Percentiles rank a stretch among this genome's conserved stretches.
phyloP scores from a whole-genome alignment of 2,329 filamentous ascomycete species.

The Onygena corvina region DNA sequence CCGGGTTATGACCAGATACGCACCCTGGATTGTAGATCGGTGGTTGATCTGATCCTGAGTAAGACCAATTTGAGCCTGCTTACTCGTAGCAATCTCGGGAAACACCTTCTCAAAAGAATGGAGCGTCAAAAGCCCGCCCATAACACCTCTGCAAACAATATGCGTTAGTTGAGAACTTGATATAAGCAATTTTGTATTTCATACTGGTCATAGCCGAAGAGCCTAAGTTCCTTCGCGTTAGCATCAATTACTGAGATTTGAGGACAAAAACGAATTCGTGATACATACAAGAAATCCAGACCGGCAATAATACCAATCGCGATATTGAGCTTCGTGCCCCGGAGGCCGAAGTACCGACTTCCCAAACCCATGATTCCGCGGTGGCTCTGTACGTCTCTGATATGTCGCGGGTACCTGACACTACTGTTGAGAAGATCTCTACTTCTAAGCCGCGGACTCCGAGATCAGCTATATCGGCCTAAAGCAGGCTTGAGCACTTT shows the following conservation, averaged over 20 bases:
- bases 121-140: constrained; percentile 62
- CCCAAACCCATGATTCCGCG: constrained; percentile 17
- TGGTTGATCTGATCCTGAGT: constrained; percentile 26
- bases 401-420: neutral
- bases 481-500: neutral
- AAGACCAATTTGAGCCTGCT: constrained; percentile 23
- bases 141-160: constrained; percentile 44
- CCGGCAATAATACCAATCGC: constrained; percentile 61
- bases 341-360: constrained; percentile 50
- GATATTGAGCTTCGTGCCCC: constrained; percentile 53
- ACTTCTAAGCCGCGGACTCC: too few species aligned
- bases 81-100: constrained; percentile 42
- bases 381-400: neutral
- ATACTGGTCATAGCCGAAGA: constrained; percentile 53
- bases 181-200: neutral
- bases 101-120: constrained; percentile 47
- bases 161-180: constrained; percentile 12
- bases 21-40: constrained; percentile 39
- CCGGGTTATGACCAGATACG: neutral
- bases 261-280: neutral
- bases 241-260: neutral
- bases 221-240: constrained; percentile 19
- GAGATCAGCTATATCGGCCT: neutral
- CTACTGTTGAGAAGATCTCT: too few species aligned
- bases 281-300: constrained; percentile 51